Base-by-base conservation (phyloP, 202 grass and related monocot genomes). In the Setaria viridis region DNA sequence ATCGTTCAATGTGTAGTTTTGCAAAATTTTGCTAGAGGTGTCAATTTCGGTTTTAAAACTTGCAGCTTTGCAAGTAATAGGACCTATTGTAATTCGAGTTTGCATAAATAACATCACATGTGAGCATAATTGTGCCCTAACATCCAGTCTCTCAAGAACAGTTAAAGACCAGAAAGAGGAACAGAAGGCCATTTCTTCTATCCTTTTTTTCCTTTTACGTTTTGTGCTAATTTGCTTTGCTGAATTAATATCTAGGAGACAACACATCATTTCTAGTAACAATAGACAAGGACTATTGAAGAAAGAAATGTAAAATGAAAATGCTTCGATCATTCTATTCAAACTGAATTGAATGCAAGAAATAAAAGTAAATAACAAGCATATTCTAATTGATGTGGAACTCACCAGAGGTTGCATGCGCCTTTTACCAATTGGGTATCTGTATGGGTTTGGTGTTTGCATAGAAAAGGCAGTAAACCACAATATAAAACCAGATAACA, bases 371-470 rank as follows among this genome's bases (percentile, higher is more conserved):
- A 76, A 20, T 4, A 50, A 73, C 2, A 78, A 47, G 46, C 0
- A 66, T 34, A 30, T 4, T 29, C 64, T 73, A 72, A 6, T 72
- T 67, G 62, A 39, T 45, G 48, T 67, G 14, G 63, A 68, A 89
- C 86, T 91, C 77, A 97, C 95, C 88, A 97, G 75, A 49, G 95
- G 82, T 70, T 97, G 95, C 92, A 97, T 97, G 59, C 87, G 87
- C 68, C 72, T 94, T 90, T 94, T 97, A 67, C 92, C 90, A 39
- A 94, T 93, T 13, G 82, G 95, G n/a, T 97, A 97, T 62, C 82
- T 91, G 65, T 93, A 97, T 4, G 92, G 92, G 75, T 93, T 97
- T 81, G 78, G 82, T 85, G 87, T 91, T 89, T 93, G 85, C 90
- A 93, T 90, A 42, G 89, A 91, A 67, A 97, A 97, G 33, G 87